Base-by-base conservation (phyloP, 1,284 basidiomycete genomes). In the Malassezia cuniculi region DNA sequence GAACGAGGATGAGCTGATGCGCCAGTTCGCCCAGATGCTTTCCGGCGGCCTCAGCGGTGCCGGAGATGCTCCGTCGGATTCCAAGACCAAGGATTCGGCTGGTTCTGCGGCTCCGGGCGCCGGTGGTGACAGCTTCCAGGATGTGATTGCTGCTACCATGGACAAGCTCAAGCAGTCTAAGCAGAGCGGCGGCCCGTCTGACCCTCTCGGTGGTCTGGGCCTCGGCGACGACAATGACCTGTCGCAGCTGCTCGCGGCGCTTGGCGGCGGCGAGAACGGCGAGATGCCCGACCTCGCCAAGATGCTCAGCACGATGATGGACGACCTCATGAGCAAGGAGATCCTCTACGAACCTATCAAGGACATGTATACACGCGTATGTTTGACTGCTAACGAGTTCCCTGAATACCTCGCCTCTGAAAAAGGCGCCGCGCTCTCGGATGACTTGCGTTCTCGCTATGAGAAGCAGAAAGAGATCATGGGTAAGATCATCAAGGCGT, bases 241-340 rank as follows among this genome's bases (percentile, higher is more conserved):
- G 29, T 41, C 54, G 11, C 65, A 68, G 36, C 64, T 70, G 7
- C 56, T 72, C 21, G 57, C 63, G 0, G 65, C 68, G 3, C 60
- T 72, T 12, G 67, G 65, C 8, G 55, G 55, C 19, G 61, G 57
- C 4, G 67, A 53, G 0, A 57, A 62, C 15, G 65, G 56, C n/a
- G 53, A 54, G 31, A 54, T 52, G 27, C 50, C 57, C 0, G 56
- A 59, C 15, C 68, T 89, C 6, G 76, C 79, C 33, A 78, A 76
- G 7, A 73, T 93, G 52, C 72, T 97, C 16, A 85, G 95, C 66
- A 77, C 73, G 27, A 85, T 95, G 81, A 86, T 90, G 87, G 75
- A 77, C 12, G 80, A 87, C 63, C 74, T 97, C 31, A 86, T 97
- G 84, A 80, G 78, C 67, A 87, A 86, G 64, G 86, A 95, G 2